Evolutionary conservation across 495 filamentous ascomycete genomes (phyloP), one percentile per base, ranked within the genome.

Genomic region (Cairneyella variabilis): DNA sequence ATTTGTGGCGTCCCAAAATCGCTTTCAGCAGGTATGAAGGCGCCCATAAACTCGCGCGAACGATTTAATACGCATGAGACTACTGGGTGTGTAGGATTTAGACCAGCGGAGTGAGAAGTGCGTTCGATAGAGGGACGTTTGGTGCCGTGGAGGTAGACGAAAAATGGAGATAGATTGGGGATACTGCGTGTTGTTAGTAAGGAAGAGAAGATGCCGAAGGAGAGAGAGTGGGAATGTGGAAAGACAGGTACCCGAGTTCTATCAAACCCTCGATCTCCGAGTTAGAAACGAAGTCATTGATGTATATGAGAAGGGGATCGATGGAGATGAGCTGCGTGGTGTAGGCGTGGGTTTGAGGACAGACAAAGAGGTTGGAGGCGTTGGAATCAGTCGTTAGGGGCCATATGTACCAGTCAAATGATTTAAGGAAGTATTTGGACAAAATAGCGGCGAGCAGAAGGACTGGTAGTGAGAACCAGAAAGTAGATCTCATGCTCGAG

Each of bases 1-100:
- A 78, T 61, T 58, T 78, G 75, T 22, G 74, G 70, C 0, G 70
- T 67, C 0, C 74, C 74, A 62, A 76, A 73, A 50, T 75, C 71
- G 14, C 16, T 23, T 3, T 43, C 12, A 10, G 20, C 2, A 14
- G 23, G 22, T 36, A 52, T 10, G 22, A 52, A 22, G 14, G 68
- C 68, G 20, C 75, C 75, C 42, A 78, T 54, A 57, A 78, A 76
- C 5, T 30, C 48, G 14, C 68, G 59, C 0, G 73, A 61, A 1
- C 75, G 67, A 17, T 32, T 56, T 1, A 78, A 54, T 22, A 75
- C 70, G 46, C 75, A 78, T 14, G 53, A 43, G 9, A 76, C 73
- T 11, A 69, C 57, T 0, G 66, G 67, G 48, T 73, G 63, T 12
- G 70, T 63, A 27, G 69, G 69, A 5, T 71, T 67, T 2, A 77